A percentile compares a stretch with the other conserved stretches of the same genome.
Evolutionary conservation across 257 asterid species (phyloP).

Genomic region (Lithospermum erythrorhizon): DNA sequence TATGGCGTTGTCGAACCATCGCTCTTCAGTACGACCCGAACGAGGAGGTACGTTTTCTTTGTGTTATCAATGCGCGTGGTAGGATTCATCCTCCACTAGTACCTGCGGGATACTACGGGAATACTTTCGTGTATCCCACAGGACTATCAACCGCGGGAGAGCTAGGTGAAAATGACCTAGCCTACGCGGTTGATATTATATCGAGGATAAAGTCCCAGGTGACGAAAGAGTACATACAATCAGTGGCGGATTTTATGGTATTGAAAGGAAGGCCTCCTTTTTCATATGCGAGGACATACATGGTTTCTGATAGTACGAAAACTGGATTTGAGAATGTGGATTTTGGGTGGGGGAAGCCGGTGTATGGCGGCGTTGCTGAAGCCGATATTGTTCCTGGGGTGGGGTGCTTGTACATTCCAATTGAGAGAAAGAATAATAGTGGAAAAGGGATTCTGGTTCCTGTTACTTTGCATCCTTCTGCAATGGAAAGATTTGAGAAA

Average conservation of each 20-base stretch:
- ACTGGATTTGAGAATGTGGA: conserved; percentile 3
- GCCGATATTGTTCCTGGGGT: neutral
- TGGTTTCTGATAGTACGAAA: neutral
- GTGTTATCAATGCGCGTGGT: conserved; percentile 1
- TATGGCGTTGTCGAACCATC: neutral
- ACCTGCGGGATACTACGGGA: neutral
- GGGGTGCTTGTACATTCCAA: neutral
- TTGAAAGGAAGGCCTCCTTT: conserved; percentile 3
- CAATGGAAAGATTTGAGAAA: conserved; percentile 5
- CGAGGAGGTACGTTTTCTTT: conserved; percentile 6
- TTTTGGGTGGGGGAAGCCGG: conserved; percentile 11
- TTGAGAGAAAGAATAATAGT: neutral
- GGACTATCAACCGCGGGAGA: neutral
- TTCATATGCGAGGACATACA: neutral
- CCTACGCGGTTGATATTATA: conserved; percentile 5
- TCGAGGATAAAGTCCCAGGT: neutral
- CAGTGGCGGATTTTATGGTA: neutral
- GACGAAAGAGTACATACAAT: conserved; percentile 3
- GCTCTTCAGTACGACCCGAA: neutral
- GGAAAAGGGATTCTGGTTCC: conserved; percentile 4
- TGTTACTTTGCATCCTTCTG: neutral
- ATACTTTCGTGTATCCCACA: neutral
- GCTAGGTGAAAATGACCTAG: neutral
- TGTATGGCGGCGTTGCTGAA: neutral
- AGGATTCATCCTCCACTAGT: neutral